phyloP scores from a whole-genome alignment of 176 grass and related monocot species.

The Rhipidocladum racemiflorum region DNA sequence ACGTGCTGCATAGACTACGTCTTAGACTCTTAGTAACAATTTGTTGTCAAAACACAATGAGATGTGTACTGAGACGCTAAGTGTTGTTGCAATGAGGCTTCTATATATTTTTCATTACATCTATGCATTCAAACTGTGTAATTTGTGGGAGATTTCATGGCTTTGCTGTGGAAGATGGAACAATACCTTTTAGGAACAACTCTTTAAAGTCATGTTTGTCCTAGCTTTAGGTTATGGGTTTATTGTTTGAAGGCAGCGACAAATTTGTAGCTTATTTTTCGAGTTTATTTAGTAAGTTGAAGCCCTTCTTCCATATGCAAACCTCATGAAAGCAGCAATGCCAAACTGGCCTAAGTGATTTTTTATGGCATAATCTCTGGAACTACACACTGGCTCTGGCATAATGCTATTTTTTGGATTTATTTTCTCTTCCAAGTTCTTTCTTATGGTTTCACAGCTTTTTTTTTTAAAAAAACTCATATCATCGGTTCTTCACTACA shows the following conservation, averaged over 20 bases:
- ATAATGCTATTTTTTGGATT: no score
- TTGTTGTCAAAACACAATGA: not conserved
- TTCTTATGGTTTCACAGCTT: not conserved
- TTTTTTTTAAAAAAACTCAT: not conserved
- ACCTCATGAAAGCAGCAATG: no score
- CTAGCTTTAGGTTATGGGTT: no score
- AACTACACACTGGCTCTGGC: not conserved
- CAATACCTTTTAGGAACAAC: no score
- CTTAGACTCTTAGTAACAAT: not conserved
- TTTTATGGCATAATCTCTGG: not conserved
- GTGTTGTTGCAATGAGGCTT: not conserved
- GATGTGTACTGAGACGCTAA: not conserved
- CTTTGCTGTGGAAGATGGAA: no score
- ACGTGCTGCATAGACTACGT: not conserved
- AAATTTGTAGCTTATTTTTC: no score
- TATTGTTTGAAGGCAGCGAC: no score
- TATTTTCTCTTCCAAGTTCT: not conserved
- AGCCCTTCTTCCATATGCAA: no score
- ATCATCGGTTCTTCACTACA: constrained; percentile 45
- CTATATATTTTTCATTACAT: not conserved
- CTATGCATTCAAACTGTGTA: no score
- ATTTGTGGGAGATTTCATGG: no score
- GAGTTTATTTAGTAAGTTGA: no score
- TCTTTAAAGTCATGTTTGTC: no score
- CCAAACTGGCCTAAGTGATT: not conserved